Percentiles rank a stretch among this genome's conserved stretches.
phyloP scores from a whole-genome alignment of 2,329 filamentous ascomycete species.

The Neofusicoccum kwambonambiense region DNA sequence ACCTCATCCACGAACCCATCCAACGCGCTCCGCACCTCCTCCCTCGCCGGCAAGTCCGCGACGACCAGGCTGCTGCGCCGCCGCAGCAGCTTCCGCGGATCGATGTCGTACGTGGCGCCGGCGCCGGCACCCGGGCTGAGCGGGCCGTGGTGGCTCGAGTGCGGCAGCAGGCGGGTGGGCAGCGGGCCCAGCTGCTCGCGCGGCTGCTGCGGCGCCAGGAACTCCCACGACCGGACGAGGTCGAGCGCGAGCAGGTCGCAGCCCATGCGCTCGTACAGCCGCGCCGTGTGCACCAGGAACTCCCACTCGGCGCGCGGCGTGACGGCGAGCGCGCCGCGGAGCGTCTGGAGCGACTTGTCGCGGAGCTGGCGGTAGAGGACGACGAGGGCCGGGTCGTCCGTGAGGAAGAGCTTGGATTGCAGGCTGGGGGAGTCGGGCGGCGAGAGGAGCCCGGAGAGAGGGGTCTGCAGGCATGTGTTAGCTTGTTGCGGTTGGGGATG shows the following conservation, averaged over 20 bases:
- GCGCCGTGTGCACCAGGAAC: constrained; percentile 82
- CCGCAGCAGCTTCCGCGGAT: constrained; percentile 67
- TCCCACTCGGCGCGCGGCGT: constrained; percentile 79
- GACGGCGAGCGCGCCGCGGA: constrained; percentile 80
- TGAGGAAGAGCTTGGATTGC: constrained; percentile 75
- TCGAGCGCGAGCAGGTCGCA: constrained; percentile 88
- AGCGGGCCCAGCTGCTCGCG: constrained; percentile 26
- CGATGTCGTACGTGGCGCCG: constrained; percentile 40
- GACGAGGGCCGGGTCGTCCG: constrained; percentile 86
- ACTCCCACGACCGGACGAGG: constrained; percentile 80
- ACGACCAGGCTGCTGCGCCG: constrained; percentile 77
- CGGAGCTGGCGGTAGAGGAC: constrained; percentile 84
- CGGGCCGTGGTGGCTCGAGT: not conserved
- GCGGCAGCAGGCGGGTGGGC: constrained; percentile 12
- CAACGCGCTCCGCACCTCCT: constrained; percentile 27
- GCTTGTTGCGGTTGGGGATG: too few species aligned
- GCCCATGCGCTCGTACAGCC: constrained; percentile 85
- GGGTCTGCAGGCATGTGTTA: constrained; percentile 46
- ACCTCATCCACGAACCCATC: constrained; percentile 5
- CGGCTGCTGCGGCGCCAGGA: constrained; percentile 47
- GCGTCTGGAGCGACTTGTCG: constrained; percentile 75
- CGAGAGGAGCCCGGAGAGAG: constrained; percentile 71
- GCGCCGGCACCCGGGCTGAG: constrained; percentile 23
- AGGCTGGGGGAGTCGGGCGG: constrained; percentile 68
- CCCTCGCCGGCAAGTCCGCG: constrained; percentile 61